Percentiles rank a stretch among this genome's conserved stretches.
These are phyloP conservation scores for Pseudocercospora vitis DNA, from an alignment of 2,329 filamentous ascomycete genomes.

Conservation along the genomic window DNA sequence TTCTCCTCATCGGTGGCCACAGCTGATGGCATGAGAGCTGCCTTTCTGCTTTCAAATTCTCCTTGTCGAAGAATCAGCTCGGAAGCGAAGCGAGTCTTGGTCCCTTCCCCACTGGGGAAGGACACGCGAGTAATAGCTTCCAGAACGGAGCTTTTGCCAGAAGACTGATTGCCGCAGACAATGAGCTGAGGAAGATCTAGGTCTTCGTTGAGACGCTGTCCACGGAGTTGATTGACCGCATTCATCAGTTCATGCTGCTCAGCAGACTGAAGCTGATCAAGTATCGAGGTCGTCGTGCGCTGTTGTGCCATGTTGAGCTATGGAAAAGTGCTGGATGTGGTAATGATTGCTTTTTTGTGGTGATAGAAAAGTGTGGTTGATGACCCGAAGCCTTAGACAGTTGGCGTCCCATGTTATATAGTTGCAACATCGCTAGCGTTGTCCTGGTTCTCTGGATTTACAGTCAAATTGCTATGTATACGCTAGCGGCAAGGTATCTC, in stretches of 20 bases:
- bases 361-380: too few species aligned
- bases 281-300: background rate
- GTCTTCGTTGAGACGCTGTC: slow-evolving; percentile 43
- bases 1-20: background rate
- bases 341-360: background rate
- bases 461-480: too few species aligned
- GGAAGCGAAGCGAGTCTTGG: slow-evolving; percentile 52
- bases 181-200: slow-evolving; percentile 41
- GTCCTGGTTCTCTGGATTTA: too few species aligned
- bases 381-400: too few species aligned
- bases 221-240: slow-evolving; percentile 52
- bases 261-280: slow-evolving; percentile 14
- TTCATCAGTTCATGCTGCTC: slow-evolving; percentile 46
- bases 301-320: background rate
- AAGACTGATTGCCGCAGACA: slow-evolving; percentile 60
- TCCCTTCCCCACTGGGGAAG: slow-evolving; percentile 56
- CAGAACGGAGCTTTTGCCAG: slow-evolving; percentile 63
- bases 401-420: too few species aligned
- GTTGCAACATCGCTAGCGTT: too few species aligned
- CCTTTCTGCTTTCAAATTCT: background rate
- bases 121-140: slow-evolving; percentile 61
- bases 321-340: background rate
- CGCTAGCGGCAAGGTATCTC: too few species aligned
- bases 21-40: background rate
- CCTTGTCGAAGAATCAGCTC: slow-evolving; percentile 28